These are phyloP conservation scores for Typha latifolia DNA, from an alignment of 176 grass and related monocot species.

Conservation along the genomic window DNA sequence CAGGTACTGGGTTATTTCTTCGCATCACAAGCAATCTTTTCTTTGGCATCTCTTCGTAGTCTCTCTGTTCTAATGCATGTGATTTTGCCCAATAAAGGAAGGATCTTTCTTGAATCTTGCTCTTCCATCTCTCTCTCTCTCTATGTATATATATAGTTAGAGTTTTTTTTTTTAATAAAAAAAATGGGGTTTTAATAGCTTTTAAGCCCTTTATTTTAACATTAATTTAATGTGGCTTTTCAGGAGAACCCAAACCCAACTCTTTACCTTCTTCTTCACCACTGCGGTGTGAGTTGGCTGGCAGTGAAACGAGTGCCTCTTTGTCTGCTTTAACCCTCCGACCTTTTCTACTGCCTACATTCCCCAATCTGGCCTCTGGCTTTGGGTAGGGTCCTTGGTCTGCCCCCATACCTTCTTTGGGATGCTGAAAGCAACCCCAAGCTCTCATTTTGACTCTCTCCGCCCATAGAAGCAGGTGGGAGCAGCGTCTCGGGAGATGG, in stretches of 20 bases:
- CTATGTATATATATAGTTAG: too few species aligned
- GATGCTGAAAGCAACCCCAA: not conserved
- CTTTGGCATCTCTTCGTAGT: too few species aligned
- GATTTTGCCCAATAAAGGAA: slow-evolving; percentile 18
- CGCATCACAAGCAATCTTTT: too few species aligned
- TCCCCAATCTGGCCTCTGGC: not conserved
- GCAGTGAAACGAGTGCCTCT: not conserved
- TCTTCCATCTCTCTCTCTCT: too few species aligned
- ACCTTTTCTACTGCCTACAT: slow-evolving; percentile 1
- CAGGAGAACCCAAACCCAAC: not conserved
- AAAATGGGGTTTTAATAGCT: too few species aligned
- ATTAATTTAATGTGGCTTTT: too few species aligned
- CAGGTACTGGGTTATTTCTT: too few species aligned
- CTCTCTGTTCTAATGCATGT: slow-evolving; percentile 39
- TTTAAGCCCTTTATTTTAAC: too few species aligned
- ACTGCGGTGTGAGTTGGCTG: not conserved
- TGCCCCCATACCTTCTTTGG: not conserved
- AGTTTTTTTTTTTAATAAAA: too few species aligned
- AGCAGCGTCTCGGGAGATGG: not conserved
- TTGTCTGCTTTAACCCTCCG: not conserved
- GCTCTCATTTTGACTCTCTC: not conserved
- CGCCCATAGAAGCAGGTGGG: not conserved
- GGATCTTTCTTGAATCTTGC: not conserved
- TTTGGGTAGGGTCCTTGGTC: not conserved
- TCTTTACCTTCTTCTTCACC: not conserved